Conservation (phyloP, 2,329 filamentous ascomycete genomes). For the Fusarium bulbicola region DNA sequence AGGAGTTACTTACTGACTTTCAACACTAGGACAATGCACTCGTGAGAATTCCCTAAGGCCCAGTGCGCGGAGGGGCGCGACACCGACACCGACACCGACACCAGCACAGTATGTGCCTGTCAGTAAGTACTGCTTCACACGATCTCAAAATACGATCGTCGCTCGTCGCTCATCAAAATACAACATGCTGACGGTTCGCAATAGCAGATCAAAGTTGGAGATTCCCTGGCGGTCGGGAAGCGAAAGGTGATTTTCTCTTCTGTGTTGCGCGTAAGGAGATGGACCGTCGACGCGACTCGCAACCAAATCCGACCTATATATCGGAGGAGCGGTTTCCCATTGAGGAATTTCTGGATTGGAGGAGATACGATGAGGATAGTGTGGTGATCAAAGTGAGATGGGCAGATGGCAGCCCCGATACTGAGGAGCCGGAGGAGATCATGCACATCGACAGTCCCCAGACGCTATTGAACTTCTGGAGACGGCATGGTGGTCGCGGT, state of each 20-base stretch:
- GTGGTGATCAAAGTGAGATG: not conserved
- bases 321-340: not conserved
- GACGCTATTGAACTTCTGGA: not conserved
- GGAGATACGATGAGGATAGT: not conserved
- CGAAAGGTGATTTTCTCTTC: not conserved
- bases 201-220: not conserved
- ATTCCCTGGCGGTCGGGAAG: not conserved
- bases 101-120: not conserved
- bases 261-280: not conserved
- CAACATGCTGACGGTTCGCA: not conserved
- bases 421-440: not conserved
- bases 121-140: not conserved
- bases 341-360: not conserved
- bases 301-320: not conserved
- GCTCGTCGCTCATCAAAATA: not conserved
- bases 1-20: not conserved
- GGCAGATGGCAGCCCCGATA: not conserved
- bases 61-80: not conserved
- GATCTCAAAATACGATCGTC: not conserved
- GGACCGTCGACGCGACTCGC: not conserved
- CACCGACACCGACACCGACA: no score
- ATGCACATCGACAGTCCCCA: not conserved
- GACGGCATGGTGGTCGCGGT: not conserved
- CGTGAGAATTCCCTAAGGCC: not conserved
- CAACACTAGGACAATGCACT: not conserved